Evolutionary conservation across 495 filamentous ascomycete species (phyloP), one percentile per base, ranked within the genome.

Genomic region (Lepidopterella palustris): DNA sequence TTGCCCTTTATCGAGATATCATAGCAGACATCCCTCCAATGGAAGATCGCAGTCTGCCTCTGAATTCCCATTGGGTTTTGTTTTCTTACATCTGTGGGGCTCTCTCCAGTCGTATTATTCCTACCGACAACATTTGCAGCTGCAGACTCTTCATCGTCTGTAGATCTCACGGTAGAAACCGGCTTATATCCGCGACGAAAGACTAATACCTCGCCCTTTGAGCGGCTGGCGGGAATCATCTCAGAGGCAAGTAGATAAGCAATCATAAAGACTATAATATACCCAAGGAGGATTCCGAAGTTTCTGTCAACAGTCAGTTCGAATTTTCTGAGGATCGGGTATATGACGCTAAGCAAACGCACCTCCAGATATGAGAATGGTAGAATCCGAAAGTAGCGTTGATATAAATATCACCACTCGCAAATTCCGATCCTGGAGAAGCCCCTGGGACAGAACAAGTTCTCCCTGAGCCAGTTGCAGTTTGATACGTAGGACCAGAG

Each of bases 151-250:
- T 87, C 55, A 21, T 63, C 61, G 29, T 59, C 57, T 6, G 4
- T 40, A 5, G 15, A 35, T 35, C 53, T 82, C 55, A 76, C 74
- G 60, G 77, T 76, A 9, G 76, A 71, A 0, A 78, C 77, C 24
- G 85, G 85, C 35, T 84, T 61, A 1, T 77, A 69, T 23, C 75
- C 74, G 20, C 78, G 73, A 50, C 76, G 78, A 74, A 80, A 82
- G 28, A 82, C 71, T 53, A 80, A 58, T 23, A 81, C 76, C 65
- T 82, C 78, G 45, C 77, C 79, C 68, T 79, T 80, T 11, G 77
- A 79, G 60, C 74, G 74, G 55, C 72, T 68, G 56, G 78, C 73
- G 4, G 79, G 74, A 53, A 79, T 77, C 55, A 74, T 76, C 63
- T 80, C 78, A 4, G 76, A 76, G 2, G 69, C 73, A 13, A 73